Percentiles rank a stretch among this genome's conserved stretches.
phyloP scores from a whole-genome alignment of 2,329 filamentous ascomycete species.

The Elsinoe arachidis region DNA sequence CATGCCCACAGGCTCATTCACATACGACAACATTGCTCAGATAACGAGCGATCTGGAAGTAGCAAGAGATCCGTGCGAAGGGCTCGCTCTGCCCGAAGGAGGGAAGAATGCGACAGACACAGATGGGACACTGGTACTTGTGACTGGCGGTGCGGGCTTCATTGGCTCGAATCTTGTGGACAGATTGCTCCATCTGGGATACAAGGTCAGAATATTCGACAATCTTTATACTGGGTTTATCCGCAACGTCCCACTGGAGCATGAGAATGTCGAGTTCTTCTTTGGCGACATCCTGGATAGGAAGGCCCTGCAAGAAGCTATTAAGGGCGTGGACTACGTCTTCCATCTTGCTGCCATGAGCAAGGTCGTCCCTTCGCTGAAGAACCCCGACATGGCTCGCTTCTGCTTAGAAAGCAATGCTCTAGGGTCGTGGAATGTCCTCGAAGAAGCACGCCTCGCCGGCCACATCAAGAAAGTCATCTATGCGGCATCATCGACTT shows the following conservation, averaged over 20 bases:
- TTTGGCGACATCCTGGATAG: background rate
- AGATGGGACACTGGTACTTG: conserved; percentile 17
- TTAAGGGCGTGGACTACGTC: background rate
- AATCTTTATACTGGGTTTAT: background rate
- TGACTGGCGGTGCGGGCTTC: conserved; percentile 25
- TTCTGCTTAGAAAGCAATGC: background rate
- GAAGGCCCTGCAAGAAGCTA: background rate
- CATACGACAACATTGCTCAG: background rate
- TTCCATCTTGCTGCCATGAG: background rate
- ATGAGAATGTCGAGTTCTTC: background rate
- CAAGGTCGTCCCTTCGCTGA: background rate
- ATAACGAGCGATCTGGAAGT: background rate
- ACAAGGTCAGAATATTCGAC: conserved; percentile 19
- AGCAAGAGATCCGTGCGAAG: background rate
- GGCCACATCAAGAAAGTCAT: background rate
- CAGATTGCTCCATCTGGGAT: conserved; percentile 22
- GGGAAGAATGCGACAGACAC: background rate
- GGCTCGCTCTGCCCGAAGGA: background rate
- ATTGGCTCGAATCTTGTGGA: conserved; percentile 24
- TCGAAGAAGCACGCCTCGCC: background rate
- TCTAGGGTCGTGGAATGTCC: background rate
- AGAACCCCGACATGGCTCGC: background rate
- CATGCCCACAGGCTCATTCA: background rate
- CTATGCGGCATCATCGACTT: background rate
- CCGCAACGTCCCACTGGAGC: background rate